Conservation (phyloP, 2,329 filamentous ascomycete genomes). For the Pezicula carpinea region DNA sequence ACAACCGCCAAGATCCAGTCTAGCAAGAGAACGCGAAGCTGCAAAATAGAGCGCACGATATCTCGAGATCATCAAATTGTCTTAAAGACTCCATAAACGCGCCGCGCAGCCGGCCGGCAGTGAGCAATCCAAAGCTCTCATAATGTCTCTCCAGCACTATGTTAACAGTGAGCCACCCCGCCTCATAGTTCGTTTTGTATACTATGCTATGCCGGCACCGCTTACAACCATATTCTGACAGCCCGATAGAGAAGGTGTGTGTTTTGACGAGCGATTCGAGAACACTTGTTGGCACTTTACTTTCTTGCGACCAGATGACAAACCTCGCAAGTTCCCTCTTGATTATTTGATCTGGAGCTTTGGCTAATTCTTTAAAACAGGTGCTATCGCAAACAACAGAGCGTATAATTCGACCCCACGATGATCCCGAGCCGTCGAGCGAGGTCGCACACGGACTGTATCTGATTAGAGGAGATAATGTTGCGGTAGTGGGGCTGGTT, state of each 20-base stretch:
- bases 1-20: background rate
- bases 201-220: conserved; percentile 11
- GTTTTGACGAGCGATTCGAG: conserved; percentile 91
- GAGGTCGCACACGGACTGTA: conserved; percentile 84
- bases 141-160: conserved; percentile 48
- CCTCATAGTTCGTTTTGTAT: background rate
- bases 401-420: conserved; percentile 80
- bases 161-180: conserved; percentile 42
- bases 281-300: conserved; percentile 75
- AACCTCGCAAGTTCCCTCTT: conserved; percentile 65
- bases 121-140: conserved; percentile 10
- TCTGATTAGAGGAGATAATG: conserved; percentile 89
- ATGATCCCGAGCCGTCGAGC: conserved; percentile 76
- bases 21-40: background rate
- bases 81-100: conserved; percentile 8
- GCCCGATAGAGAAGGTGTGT: conserved; percentile 72
- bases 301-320: conserved; percentile 85
- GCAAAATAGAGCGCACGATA: background rate
- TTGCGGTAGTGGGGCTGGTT: conserved; percentile 82
- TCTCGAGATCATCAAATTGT: background rate
- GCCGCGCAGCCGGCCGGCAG: conserved; percentile 20
- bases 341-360: background rate
- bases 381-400: conserved; percentile 81
- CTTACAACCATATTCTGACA: conserved; percentile 32
- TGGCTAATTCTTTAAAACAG: conserved; percentile 31